phyloP scores from a whole-genome alignment of 768 basidiomycete genomes.

The Rhodotorula diobovata region DNA sequence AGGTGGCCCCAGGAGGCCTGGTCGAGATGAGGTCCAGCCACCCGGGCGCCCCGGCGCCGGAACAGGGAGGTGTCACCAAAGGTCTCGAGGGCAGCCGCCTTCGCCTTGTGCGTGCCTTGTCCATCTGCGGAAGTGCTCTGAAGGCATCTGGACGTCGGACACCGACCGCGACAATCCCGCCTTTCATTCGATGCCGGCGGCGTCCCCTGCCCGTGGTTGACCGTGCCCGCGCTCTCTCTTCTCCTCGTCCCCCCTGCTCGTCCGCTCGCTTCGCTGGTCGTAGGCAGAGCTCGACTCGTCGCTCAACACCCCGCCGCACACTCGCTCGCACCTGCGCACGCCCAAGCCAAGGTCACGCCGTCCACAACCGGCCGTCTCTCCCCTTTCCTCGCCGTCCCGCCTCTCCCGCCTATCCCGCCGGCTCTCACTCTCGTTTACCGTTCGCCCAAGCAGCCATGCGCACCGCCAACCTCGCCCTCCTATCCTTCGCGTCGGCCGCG shows the following conservation, averaged over 20 bases:
- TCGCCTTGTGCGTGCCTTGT: not conserved
- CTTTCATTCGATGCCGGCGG: too few species aligned
- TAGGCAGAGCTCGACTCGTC: not conserved
- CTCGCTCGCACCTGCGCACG: not conserved
- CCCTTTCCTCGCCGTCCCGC: not conserved
- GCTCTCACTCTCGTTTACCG: not conserved
- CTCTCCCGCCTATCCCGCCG: not conserved
- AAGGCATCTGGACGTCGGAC: too few species aligned
- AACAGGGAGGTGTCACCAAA: not conserved
- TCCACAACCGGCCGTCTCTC: slow-evolving; percentile 29
- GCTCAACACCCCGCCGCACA: not conserved
- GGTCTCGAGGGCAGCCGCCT: too few species aligned
- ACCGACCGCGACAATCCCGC: not conserved
- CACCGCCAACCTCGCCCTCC: slow-evolving; percentile 5
- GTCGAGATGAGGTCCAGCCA: not conserved
- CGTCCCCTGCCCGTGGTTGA: not conserved
- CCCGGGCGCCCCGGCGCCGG: too few species aligned
- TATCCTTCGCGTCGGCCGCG: slow-evolving; percentile 14
- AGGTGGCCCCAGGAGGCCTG: too few species aligned
- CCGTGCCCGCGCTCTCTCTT: too few species aligned
- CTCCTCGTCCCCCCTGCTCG: not conserved
- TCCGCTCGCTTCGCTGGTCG: slow-evolving; percentile 2
- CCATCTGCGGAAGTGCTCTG: not conserved
- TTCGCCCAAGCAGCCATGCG: slow-evolving; percentile 4
- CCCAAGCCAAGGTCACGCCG: slow-evolving; percentile 30